Base-by-base conservation (phyloP, 2,329 filamentous ascomycete genomes). In the Cladophialophora yegresii region DNA sequence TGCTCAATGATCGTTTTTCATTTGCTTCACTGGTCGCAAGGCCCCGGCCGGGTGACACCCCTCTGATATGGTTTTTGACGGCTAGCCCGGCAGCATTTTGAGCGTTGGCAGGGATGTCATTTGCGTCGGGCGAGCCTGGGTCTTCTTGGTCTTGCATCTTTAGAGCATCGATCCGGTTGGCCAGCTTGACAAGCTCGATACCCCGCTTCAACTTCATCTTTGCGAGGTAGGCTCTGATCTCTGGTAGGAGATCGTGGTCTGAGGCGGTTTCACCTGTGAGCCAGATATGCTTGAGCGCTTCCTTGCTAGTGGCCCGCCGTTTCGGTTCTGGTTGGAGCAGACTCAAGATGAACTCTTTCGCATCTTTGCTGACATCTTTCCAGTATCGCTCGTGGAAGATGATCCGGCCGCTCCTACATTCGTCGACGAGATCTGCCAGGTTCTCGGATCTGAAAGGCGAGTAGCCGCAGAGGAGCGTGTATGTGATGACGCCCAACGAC, bases 351-450 rank as follows among this genome's bases (percentile, higher is more conserved):
- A 99, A 99, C 70, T 93, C 87, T 81, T 98, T 99, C 70, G 93
- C 95, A 71, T 98, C 93, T 56, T 90, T 84, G 76, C 93, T 97
- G 73, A 99, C 95, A 72, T 97, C 95, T 76, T 92, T 95, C 95
- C 95, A 99, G 81, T 98, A 99, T 63, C 93, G 87, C 75, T 97
- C 93, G 77, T 99, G 95, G 85, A 98, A 99, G 60, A 96, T 85
- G 65, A 99, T 90, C 57, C 88, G 85, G 47, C 87, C 89, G 67
- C 85, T 87, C 73, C 87, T 92, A 80, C 93, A 98, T 79, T 99
- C 95, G 68, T 97, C 91, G 70, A 99, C 96, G 70, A 99, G 83
- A 73, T 98, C 95, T 70, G 89, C 85, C 55, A 99, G 83, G 73
- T 91, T 96, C 81, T 99, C 95, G 67, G 92, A 95, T 71, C 95